Conservation (phyloP, 345 rosid genomes). For the Mangifera indica region DNA sequence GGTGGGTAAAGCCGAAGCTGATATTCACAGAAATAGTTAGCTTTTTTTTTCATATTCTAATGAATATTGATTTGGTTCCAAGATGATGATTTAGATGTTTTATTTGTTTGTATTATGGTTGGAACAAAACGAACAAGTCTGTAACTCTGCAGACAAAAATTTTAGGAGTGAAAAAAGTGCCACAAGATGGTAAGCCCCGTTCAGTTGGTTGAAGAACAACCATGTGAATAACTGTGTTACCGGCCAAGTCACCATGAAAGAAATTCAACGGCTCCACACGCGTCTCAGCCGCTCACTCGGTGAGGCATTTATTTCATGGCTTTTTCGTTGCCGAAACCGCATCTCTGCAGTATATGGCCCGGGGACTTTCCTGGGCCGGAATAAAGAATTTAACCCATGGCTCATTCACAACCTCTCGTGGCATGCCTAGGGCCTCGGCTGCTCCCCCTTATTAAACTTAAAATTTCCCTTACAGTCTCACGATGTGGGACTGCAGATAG, state of each 20-base stretch:
- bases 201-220: background rate
- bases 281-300: conserved; percentile 28
- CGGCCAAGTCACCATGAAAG: background rate
- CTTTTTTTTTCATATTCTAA: background rate
- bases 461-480: too few species aligned
- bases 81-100: background rate
- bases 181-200: conserved; percentile 20
- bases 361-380: conserved; percentile 15
- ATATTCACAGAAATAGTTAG: background rate
- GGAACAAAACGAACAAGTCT: conserved; percentile 11
- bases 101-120: conserved; percentile 9
- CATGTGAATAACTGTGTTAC: conserved; percentile 14
- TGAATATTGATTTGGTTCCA: background rate
- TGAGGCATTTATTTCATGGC: background rate
- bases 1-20: conserved; percentile 4
- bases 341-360: conserved; percentile 9
- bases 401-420: background rate
- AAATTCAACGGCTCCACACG: conserved; percentile 15
- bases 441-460: too few species aligned
- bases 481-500: too few species aligned
- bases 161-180: too few species aligned
- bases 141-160: conserved; percentile 2
- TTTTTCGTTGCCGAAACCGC: background rate
- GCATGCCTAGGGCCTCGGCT: too few species aligned
- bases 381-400: accelerated